Percentiles rank a stretch among this genome's conserved stretches.
Evolutionary conservation across 1,284 basidiomycete genomes (phyloP).

Genomic region (Marasmius oreades): DNA sequence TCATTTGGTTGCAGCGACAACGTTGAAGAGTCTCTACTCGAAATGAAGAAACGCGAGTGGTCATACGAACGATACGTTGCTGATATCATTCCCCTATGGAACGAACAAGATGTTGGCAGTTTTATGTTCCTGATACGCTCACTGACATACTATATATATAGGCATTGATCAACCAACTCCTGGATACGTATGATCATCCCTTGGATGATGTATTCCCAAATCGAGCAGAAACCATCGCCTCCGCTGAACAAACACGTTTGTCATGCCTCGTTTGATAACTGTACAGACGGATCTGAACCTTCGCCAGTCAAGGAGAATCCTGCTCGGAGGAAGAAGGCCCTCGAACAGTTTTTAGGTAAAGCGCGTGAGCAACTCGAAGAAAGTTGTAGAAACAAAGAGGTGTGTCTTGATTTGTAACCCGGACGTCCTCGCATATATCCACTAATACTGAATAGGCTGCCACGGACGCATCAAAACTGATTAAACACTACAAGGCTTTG

Average conservation of each 20-base stretch:
- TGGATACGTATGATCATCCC: not conserved
- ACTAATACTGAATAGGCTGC: conserved; percentile 9
- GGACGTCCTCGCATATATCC: not conserved
- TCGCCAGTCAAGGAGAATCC: conserved; percentile 17
- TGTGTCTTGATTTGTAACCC: conserved; percentile 5
- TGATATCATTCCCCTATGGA: conserved; percentile 17
- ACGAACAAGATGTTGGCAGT: conserved; percentile 13
- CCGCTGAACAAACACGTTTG: conserved; percentile 20
- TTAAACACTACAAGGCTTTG: conserved; percentile 17
- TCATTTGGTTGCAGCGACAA: conserved; percentile 15
- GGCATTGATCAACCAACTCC: not conserved
- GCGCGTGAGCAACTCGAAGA: conserved; percentile 20
- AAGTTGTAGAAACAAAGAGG: conserved; percentile 19
- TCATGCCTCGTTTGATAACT: not conserved
- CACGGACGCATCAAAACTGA: conserved; percentile 17
- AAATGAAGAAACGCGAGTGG: conserved; percentile 15
- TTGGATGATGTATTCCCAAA: not conserved
- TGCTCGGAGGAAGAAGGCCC: conserved; percentile 14
- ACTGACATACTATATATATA: conserved; percentile 8
- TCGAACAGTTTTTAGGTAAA: conserved; percentile 16
- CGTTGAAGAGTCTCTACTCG: conserved; percentile 16
- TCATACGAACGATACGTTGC: conserved; percentile 16
- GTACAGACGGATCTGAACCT: not conserved
- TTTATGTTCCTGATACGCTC: not conserved
- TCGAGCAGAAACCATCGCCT: conserved; percentile 2